These are phyloP conservation scores for Hysterium pulicare DNA, from an alignment of 2,329 filamentous ascomycete species.

Conservation along the genomic window DNA sequence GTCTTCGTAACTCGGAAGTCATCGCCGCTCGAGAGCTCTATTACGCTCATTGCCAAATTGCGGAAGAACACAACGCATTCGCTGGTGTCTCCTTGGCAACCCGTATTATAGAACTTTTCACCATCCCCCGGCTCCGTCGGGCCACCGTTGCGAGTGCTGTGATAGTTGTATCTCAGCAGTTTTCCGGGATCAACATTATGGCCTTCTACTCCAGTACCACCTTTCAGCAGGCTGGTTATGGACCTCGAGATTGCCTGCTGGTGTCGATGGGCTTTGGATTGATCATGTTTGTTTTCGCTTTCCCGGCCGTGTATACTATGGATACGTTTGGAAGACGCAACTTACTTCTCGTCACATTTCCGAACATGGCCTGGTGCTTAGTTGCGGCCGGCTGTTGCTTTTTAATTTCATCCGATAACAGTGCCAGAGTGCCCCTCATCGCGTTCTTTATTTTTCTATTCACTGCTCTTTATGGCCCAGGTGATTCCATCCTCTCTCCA, in stretches of 20 bases:
- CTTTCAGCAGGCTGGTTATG: conserved; percentile 41
- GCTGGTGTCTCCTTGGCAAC: too few species aligned
- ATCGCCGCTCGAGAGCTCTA: conserved; percentile 35
- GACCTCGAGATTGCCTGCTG: conserved; percentile 38
- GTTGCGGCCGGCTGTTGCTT: conserved; percentile 53
- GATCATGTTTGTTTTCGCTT: conserved; percentile 14
- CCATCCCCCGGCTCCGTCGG: conserved; percentile 61
- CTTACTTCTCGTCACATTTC: conserved; percentile 50
- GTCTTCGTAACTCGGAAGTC: conserved; percentile 25
- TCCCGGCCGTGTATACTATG: conserved; percentile 71
- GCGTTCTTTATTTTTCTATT: not conserved
- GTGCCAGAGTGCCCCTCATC: not conserved
- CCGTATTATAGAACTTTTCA: conserved; percentile 58
- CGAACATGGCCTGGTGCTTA: conserved; percentile 68
- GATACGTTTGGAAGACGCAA: conserved; percentile 74
- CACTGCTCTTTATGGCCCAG: not conserved
- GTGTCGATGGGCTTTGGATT: conserved; percentile 54
- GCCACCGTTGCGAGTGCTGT: conserved; percentile 70
- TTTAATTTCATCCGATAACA: not conserved
- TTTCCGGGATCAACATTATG: conserved; percentile 48
- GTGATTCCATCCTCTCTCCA: not conserved
- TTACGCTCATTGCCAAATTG: conserved; percentile 33
- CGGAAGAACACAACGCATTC: too few species aligned
- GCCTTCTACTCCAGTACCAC: conserved; percentile 46
- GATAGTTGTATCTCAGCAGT: conserved; percentile 66